Base-by-base conservation (phyloP, 164 flowering plant species). In the Vitis labrusca region DNA sequence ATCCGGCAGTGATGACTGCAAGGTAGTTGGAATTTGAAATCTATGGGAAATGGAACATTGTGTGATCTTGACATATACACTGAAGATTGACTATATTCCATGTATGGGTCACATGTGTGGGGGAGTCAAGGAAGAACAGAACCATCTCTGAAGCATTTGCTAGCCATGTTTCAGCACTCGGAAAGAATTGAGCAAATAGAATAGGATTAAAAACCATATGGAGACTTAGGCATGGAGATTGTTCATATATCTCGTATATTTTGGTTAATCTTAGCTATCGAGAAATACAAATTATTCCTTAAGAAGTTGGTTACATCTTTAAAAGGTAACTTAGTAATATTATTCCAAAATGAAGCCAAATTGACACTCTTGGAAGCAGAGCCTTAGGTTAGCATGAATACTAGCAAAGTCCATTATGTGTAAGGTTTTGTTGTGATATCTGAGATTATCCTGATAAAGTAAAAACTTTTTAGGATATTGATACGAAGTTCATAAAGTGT, bases 1-100 rank as follows among this genome's bases (percentile, higher is more conserved):
- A 9, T 81, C 84, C 14, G 81, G 85, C 9, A 82, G 85, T 60
- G 82, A 84, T 64, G 84, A 78, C 70, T 80, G 81, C 63, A 91
- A 91, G 97, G 97, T 93, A 85, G 19, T 47, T 29, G 13, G 23
- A 50, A 47, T 4, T 37, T 37, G 44, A 37, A 37, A 37, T 37
- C 54, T 63, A 13, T 50, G 59, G 27, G 19, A 56, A 56, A 17
- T 8, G 16, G 9, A 11, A 53, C 7, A 53, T 53, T 12, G 56
- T 11, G 14, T 53, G n/a, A 13, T 5, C 10, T 53, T 37, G 44
- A 37, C 44, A 23, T 37, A 37, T 37, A 37, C 1, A 6, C 56
- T n/a, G 14, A 13, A 53, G n/a, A 53, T 13, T 10, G 56, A 53
- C 56, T 6, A 53, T 13, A 53, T 53, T 13, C 56, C 7, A 13